Evolutionary conservation across 2,329 filamentous ascomycete species (phyloP), one percentile per base, ranked within the genome.

Genomic region (Orbilia oligospora): DNA sequence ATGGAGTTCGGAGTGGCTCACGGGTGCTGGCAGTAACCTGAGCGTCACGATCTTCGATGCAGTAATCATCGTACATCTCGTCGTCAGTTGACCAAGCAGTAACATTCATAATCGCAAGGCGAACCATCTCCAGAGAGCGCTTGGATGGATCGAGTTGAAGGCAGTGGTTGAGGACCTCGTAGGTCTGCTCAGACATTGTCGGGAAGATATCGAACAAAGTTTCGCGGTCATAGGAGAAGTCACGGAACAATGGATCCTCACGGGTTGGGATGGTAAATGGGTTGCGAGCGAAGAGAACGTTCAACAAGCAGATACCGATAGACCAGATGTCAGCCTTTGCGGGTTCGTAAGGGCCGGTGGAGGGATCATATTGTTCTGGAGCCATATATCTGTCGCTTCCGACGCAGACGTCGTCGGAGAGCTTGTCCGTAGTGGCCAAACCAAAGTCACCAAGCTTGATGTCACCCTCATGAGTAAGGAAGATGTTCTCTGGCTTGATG

Each of bases 341-440:
- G 56, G 96, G 94, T 71, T 93, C 95, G 86, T 99, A 99, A 76
- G 96, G 96, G 80, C 91, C 91, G 81, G 91, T 90, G 67, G 94
- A 94, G 20, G 75, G 75, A 84, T 98, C 95, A 83, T 96, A 98
- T 85, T 99, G 96, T 86, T 99, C 96, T 4, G 96, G 96, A 71
- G 96, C 94, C 96, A 99, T 99, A 87, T 99, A 99, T 71, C 96
- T 93, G 84, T 99, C 96, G 84, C 96, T 98, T 81, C 96, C 96
- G 56, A 99, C 96, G 80, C 93, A 96, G 80, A 92, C 91, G 87
- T 99, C 96, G 82, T 92, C 92, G 24, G 93, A 97, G 94, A 93
- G 97, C 82, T 90, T 88, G 79, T 97, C 93, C 5, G 90, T 92
- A 10, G 95, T 97, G 65, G 94, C 94, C 80, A 99, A 88, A 69